Conservation (phyloP, 2,329 filamentous ascomycete genomes). For the Eutypella sp. region DNA sequence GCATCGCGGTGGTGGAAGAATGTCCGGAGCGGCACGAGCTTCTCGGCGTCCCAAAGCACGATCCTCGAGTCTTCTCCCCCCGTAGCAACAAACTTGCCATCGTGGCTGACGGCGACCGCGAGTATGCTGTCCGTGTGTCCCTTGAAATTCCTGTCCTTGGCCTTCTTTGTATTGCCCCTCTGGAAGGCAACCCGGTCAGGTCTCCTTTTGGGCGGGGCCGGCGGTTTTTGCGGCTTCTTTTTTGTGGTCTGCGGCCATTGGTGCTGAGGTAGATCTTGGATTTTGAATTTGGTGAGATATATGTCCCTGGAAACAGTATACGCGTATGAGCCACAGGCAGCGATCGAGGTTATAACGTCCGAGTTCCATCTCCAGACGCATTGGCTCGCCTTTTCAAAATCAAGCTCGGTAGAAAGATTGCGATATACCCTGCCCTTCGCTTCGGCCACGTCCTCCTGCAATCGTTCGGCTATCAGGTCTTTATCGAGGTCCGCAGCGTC, state of each 20-base stretch:
- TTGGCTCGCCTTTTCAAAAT: constrained; percentile 62
- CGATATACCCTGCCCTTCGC: constrained; percentile 86
- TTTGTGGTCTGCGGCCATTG: constrained; percentile 56
- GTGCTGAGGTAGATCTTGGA: constrained; percentile 60
- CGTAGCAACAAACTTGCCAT: constrained; percentile 86
- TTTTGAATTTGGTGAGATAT: constrained; percentile 81
- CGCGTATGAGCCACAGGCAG: constrained; percentile 70
- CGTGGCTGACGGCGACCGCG: constrained; percentile 78
- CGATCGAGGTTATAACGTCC: constrained; percentile 72
- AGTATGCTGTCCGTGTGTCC: constrained; percentile 79
- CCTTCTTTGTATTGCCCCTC: constrained; percentile 56
- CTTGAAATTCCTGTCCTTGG: constrained; percentile 60
- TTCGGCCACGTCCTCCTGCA: constrained; percentile 90
- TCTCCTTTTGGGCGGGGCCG: constrained; percentile 53
- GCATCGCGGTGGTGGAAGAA: constrained; percentile 91
- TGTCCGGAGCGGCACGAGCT: constrained; percentile 71
- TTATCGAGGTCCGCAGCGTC: constrained; percentile 91
- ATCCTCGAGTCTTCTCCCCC: constrained; percentile 80
- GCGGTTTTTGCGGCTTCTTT: constrained; percentile 53
- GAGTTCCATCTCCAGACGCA: constrained; percentile 76
- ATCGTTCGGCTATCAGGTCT: constrained; percentile 82
- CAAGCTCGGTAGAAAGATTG: constrained; percentile 67
- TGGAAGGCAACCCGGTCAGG: constrained; percentile 60
- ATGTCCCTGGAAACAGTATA: constrained; percentile 89
- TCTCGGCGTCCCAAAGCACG: constrained; percentile 81